Conservation (phyloP, 176 grass and related monocot genomes). For the Saccharum officinarum region DNA sequence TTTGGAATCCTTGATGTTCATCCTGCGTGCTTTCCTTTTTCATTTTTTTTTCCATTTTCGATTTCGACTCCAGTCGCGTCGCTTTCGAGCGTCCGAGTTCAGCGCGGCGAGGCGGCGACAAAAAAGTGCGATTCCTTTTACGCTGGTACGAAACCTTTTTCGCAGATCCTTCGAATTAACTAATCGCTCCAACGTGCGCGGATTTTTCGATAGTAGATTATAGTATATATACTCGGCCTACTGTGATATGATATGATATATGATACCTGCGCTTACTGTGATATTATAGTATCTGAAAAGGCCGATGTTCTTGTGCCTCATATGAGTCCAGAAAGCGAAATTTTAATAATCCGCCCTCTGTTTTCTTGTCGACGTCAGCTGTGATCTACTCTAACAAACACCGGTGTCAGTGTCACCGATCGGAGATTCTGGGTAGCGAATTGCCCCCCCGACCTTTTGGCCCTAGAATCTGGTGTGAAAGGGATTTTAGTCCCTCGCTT, state of each 20-base stretch:
- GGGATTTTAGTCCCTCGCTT: neutral
- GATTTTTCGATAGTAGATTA: neutral
- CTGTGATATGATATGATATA: neutral
- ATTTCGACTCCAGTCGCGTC: neutral
- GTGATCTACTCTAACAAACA: neutral
- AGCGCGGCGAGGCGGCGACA: neutral
- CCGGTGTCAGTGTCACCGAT: neutral
- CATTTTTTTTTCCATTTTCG: neutral
- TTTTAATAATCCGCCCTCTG: neutral
- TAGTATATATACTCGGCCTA: no score
- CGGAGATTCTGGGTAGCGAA: neutral
- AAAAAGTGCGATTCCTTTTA: neutral
- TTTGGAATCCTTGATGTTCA: neutral
- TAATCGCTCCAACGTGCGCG: conserved; percentile 5
- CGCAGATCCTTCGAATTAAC: conserved; percentile 1
- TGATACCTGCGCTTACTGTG: neutral
- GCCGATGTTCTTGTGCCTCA: neutral
- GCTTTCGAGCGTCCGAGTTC: neutral
- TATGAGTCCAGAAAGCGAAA: neutral
- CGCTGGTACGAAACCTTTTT: neutral
- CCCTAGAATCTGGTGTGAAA: neutral
- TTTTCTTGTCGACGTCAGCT: conserved; percentile 18
- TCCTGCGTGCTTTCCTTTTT: neutral
- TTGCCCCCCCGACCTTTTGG: neutral
- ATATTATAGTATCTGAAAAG: conserved; percentile 14